Evolutionary conservation across 176 grass and related monocot species (phyloP).

Genomic region (Tillandsia leiboldiana): DNA sequence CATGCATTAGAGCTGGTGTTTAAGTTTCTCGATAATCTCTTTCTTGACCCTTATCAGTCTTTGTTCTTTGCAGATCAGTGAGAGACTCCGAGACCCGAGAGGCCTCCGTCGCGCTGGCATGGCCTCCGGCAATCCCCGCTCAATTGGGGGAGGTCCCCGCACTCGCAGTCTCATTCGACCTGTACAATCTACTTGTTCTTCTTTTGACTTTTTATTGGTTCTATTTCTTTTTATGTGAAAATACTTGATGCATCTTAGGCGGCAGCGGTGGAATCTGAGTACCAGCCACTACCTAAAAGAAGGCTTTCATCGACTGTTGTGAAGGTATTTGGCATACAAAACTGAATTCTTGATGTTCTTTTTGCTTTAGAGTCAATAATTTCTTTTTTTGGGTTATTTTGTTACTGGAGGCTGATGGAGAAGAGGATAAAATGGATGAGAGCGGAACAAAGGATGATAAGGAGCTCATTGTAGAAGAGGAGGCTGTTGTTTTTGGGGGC

Average conservation of each 20-base stretch:
- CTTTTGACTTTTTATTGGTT: background rate
- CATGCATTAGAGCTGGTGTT: background rate
- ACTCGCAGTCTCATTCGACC: slow-evolving; percentile 58
- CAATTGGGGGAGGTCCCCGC: slow-evolving; percentile 8
- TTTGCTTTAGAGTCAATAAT: background rate
- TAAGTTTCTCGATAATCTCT: background rate
- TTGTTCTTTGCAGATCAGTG: slow-evolving; percentile 51
- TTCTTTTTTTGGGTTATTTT: background rate
- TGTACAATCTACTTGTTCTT: slow-evolving; percentile 16
- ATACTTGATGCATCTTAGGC: slow-evolving; percentile 22
- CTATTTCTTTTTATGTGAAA: background rate
- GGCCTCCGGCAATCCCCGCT: slow-evolving; percentile 23
- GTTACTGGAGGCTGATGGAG: slow-evolving; percentile 41
- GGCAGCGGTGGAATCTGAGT: slow-evolving; percentile 25
- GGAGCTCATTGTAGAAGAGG: slow-evolving; percentile 13
- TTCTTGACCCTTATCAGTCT: slow-evolving; percentile 19
- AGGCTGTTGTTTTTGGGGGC: slow-evolving; percentile 1
- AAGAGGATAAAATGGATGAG: slow-evolving; percentile 36
- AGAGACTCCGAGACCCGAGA: slow-evolving; percentile 77
- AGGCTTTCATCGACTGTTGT: slow-evolving; percentile 72
- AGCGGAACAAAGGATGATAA: slow-evolving; percentile 19
- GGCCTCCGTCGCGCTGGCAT: slow-evolving; percentile 49
- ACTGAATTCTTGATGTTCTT: background rate
- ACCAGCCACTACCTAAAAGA: slow-evolving; percentile 58
- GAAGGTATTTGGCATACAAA: slow-evolving; percentile 37